Base-by-base conservation (phyloP, 176 grass and related monocot species). In the Cenchrus americanus region DNA sequence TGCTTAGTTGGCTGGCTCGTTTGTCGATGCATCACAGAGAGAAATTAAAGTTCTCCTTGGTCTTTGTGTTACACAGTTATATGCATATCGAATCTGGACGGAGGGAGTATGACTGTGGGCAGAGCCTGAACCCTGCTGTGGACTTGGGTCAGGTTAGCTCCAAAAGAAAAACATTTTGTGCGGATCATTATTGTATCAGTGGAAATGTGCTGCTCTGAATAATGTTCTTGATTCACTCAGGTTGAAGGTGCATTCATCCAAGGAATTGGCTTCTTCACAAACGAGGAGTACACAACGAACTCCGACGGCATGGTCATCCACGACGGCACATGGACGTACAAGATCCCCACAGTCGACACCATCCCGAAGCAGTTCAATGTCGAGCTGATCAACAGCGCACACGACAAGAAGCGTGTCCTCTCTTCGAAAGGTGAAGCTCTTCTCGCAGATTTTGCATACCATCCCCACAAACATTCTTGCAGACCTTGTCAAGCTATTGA, bases 261-360 rank as follows among this genome's bases (percentile, higher is more conserved):
- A 66, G 94, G 94, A 30, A 65, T 97, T 6, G 94, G 94, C 2
- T 96, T 96, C 88, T 96, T 96, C 69, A 80, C 90, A 75, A 64
- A 93, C 10, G 94, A 97, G 87, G 94, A 97, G 12, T 89, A 86
- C 40, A 18, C 68, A 52, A 81, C 87, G 5, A 97, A 97, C 81
- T 78, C 82, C 8, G 91, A 94, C 8, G 94, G 94, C 12, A n/a
- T 97, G 87, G 84, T 89, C 23, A 65, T 94, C 55, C 82, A 79
- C 24, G 91, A 97, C 19, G 90, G 91, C 37, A 97, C 94, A 14
- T 94, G 94, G 94, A 97, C 89, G 9, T 97, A 97, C 81, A 97
- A 97, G 78, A 86, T 94, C 62, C 94, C 94, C 7, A 94, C 91
- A 1, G 78, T 97, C 3, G 94, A 97, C 71, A 97, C 94, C 68